A percentile compares a stretch with the other conserved stretches of the same genome.
Conservation (phyloP, 2,329 filamentous ascomycete genomes). For the Talaromyces rugulosus region DNA sequence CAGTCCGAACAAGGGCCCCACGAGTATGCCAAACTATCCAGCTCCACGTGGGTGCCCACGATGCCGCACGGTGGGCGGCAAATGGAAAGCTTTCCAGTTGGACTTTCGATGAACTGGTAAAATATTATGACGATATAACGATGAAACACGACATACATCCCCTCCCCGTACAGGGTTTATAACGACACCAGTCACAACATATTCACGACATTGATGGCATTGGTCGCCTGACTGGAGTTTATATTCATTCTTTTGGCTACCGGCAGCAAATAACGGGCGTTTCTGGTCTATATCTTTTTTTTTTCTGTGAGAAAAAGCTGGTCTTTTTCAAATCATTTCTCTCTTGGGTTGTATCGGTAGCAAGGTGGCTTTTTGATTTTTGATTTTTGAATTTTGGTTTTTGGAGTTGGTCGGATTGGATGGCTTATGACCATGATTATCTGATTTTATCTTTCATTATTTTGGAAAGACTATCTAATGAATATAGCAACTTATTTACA, state of each 20-base stretch:
- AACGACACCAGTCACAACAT: neutral
- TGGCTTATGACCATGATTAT: neutral
- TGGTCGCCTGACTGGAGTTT: neutral
- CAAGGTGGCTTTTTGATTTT: constrained; percentile 8
- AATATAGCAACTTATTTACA: neutral
- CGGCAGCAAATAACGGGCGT: neutral
- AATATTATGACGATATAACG: neutral
- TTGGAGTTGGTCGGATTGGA: constrained; percentile 2
- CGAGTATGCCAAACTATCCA: constrained; percentile 28
- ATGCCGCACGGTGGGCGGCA: constrained; percentile 42
- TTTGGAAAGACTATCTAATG: neutral
- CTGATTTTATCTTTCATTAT: neutral
- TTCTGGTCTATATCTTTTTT: neutral
- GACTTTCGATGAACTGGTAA: constrained; percentile 28
- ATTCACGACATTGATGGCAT: neutral
- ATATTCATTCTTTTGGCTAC: neutral
- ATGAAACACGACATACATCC: neutral
- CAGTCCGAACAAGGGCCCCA: constrained; percentile 30
- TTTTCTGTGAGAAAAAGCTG: neutral
- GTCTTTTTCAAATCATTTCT: neutral
- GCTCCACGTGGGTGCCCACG: constrained; percentile 41
- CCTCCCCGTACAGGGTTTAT: neutral
- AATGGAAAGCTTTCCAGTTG: constrained; percentile 47
- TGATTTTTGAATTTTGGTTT: neutral
- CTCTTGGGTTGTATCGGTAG: constrained; percentile 8